Conservation (phyloP, 805 yeast species). For the Hanseniaspora opuntiae region DNA sequence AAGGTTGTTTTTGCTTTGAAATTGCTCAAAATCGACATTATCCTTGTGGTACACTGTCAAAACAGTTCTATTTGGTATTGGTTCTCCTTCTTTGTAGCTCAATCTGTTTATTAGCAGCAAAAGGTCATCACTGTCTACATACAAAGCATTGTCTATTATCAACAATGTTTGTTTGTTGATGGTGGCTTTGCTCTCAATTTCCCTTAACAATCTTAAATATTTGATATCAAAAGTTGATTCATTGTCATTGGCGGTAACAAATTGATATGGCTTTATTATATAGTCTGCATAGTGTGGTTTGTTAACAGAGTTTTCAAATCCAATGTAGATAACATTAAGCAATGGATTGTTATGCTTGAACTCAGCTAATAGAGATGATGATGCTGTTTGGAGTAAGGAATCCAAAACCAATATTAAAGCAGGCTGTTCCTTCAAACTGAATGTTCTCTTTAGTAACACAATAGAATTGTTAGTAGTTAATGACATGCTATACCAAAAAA, state of each 20-base stretch:
- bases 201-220: constrained; percentile 13
- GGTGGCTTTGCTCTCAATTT: constrained; percentile 11
- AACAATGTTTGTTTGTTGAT: constrained; percentile 6
- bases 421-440: constrained; percentile 57
- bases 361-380: constrained; percentile 39
- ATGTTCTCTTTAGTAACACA: constrained; percentile 53
- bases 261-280: constrained; percentile 35
- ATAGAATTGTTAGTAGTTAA: constrained; percentile 29
- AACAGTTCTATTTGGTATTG: constrained; percentile 14
- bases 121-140: constrained; percentile 2
- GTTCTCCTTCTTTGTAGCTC: constrained; percentile 7
- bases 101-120: not conserved
- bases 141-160: constrained; percentile 9
- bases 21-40: constrained; percentile 26
- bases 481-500: constrained; percentile 19
- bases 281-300: constrained; percentile 37
- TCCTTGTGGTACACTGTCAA: constrained; percentile 28
- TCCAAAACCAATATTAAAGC: constrained; percentile 65
- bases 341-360: constrained; percentile 31
- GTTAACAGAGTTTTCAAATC: constrained; percentile 48
- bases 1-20: constrained; percentile 3
- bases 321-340: constrained; percentile 32
- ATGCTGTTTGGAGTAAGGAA: constrained; percentile 54
- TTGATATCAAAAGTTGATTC: not conserved
- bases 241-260: constrained; percentile 12